phyloP scores from a whole-genome alignment of 164 flowering plant genomes.

The Magnolia kwangsiensis region DNA sequence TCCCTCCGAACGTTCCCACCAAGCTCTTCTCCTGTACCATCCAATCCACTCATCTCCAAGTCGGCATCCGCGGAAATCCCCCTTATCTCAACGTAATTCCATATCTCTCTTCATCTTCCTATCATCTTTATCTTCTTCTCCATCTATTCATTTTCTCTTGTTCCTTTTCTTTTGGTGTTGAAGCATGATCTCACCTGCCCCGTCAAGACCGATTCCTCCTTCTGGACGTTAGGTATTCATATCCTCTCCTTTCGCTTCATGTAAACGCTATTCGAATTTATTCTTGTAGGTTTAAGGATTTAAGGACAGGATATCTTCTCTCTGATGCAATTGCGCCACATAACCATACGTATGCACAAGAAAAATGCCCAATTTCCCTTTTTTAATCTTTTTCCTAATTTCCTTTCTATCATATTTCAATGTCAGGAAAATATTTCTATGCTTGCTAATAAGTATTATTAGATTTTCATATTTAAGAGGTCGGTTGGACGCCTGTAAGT shows the following conservation, averaged over 20 bases:
- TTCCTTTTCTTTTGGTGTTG: constrained; percentile 18
- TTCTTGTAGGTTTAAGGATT: no score
- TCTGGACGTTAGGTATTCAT: constrained; percentile 81
- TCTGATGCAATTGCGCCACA: no score
- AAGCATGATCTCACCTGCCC: constrained; percentile 74
- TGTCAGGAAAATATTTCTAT: no score
- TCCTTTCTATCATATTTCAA: no score
- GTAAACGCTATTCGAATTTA: no score
- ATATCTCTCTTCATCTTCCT: neutral
- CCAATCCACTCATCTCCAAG: constrained; percentile 70
- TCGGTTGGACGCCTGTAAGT: no score
- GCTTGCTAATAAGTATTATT: no score
- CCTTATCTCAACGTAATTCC: constrained; percentile 70
- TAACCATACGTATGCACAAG: no score
- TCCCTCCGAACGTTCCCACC: constrained; percentile 70
- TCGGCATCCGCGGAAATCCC: constrained; percentile 88
- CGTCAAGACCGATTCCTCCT: constrained; percentile 85
- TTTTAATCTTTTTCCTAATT: no score
- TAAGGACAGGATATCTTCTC: no score
- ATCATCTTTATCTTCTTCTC: neutral
- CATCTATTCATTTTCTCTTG: neutral
- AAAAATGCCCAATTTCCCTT: no score
- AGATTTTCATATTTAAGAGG: no score
- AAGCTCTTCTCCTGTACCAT: constrained; percentile 76
- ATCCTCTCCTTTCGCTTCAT: neutral